Evolutionary conservation across 140 eudicot genomes (phyloP).

Genomic region (Erigeron philadelphicus): DNA sequence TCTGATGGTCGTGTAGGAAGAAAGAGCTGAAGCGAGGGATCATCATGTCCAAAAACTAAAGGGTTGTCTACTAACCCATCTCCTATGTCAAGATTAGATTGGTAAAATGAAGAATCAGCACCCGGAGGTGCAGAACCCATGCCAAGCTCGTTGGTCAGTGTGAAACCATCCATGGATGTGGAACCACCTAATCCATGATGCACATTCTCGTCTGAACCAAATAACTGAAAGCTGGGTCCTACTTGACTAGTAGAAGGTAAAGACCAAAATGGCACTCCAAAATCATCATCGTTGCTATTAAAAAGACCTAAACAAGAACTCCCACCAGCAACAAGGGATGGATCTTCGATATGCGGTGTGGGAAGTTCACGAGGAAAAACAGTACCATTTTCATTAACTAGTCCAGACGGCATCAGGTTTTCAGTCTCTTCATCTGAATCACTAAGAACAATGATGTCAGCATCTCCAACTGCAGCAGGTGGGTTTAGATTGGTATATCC

Average conservation of each 20-base stretch:
- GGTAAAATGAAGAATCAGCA: conserved; percentile 44
- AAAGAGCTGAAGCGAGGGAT: conserved; percentile 84
- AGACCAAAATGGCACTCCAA: conserved; percentile 63
- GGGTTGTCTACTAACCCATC: conserved; percentile 72
- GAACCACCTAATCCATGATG: conserved; percentile 45
- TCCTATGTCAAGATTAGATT: conserved; percentile 41
- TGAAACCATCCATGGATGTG: conserved; percentile 50
- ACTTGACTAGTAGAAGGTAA: conserved; percentile 68
- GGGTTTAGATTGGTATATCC: conserved; percentile 37
- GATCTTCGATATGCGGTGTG: conserved; percentile 45
- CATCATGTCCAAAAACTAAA: conserved; percentile 64
- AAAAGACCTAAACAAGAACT: conserved; percentile 63
- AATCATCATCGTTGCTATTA: conserved; percentile 51
- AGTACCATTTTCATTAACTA: conserved; percentile 21
- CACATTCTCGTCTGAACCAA: conserved; percentile 62
- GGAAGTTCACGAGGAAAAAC: conserved; percentile 21
- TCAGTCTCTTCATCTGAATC: conserved; percentile 86
- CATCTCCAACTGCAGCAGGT: conserved; percentile 38
- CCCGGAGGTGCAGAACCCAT: conserved; percentile 49
- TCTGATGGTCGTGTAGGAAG: conserved; percentile 79
- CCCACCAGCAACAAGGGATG: conserved; percentile 42
- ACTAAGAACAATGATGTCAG: conserved; percentile 65
- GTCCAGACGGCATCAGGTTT: conserved; percentile 40
- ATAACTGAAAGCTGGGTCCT: conserved; percentile 72
- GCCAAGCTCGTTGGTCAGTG: conserved; percentile 46